Conservation (phyloP, 306 rosid species). For the Prinsepia uniflora region DNA sequence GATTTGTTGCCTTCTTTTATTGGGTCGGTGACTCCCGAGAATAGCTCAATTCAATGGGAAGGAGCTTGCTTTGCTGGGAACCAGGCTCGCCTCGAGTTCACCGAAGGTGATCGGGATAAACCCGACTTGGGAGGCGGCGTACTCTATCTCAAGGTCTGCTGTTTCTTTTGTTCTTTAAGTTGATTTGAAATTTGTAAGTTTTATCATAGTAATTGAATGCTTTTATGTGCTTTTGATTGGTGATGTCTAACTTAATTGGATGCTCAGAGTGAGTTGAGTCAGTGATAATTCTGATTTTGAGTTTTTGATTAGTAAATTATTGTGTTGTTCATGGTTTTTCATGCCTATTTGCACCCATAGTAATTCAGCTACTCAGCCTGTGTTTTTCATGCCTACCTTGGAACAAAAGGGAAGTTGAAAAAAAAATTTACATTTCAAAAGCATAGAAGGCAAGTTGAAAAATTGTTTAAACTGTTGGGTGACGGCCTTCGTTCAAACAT, state of each 20-base stretch:
- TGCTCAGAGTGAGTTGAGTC: not conserved
- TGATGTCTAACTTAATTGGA: not conserved
- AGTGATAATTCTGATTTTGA: not conserved
- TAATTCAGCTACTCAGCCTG: too few species aligned
- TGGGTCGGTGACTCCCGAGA: conserved; percentile 69
- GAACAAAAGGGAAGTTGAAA: too few species aligned
- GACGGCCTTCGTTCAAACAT: too few species aligned
- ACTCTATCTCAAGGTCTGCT: conserved; percentile 74
- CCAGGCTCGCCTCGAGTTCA: conserved; percentile 62
- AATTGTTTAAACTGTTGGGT: too few species aligned
- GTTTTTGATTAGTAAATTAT: not conserved
- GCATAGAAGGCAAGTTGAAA: too few species aligned
- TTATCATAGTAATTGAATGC: not conserved
- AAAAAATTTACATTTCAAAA: too few species aligned
- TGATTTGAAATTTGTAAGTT: not conserved
- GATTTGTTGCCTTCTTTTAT: conserved; percentile 87
- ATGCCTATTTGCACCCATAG: too few species aligned
- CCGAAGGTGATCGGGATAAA: conserved; percentile 31
- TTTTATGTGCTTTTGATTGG: not conserved
- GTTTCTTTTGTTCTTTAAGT: not conserved
- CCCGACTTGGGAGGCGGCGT: conserved; percentile 71
- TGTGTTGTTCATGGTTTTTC: not conserved
- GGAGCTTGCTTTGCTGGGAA: conserved; percentile 85
- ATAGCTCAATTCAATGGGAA: conserved; percentile 60
- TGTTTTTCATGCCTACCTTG: too few species aligned